Evolutionary conservation across 208 protist genomes (phyloP), one percentile per base, ranked within the genome.

Genomic region (Trypanosoma brucei): DNA sequence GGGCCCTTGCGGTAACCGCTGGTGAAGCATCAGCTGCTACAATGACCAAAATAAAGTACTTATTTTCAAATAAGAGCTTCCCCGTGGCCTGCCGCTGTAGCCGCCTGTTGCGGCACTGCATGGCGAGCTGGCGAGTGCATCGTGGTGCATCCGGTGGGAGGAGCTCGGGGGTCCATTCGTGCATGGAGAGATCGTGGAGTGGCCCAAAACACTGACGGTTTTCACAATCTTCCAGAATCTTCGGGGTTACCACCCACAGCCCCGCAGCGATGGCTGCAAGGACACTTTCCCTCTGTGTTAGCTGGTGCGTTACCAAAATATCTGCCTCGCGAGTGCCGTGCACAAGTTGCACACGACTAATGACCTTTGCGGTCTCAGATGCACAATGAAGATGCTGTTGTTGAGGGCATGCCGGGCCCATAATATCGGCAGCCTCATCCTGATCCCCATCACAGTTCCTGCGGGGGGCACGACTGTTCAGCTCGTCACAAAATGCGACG

Each of bases 231-330:
- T 81, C 60, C 3, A 92, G 51, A 33, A 68, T 77, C 22, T 75
- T 62, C 3, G 79, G 75, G 34, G 65, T 75, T 44, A 89, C 72
- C 4, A 89, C 68, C 78, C 75, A 89, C 53, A 79, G 57, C 14
- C 86, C 86, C 0, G 58, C 68, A 5, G 74, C 83, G 0, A 91
- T 68, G n/a, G 83, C 83, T 1, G 79, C 68, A 40, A 93, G 77
- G 34, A 93, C 75, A 46, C 76, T 88, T 62, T 89, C 83, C 1
- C 86, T 81, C 33, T 78, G 70, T 33, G 50, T 81, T 4, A 90
- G 38, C 39, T 88, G 70, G 59, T 93, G 81, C 6, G 86, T 78
- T 3, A 91, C 83, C 13, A 90, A 58, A 11, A 88, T 68, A 64
- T 86, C 77, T 0, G 83, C 83, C 36, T 83, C 71, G 36, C 61